These are phyloP conservation scores for Amanita fuliginea DNA, from an alignment of 768 basidiomycete genomes.

Conservation along the genomic window DNA sequence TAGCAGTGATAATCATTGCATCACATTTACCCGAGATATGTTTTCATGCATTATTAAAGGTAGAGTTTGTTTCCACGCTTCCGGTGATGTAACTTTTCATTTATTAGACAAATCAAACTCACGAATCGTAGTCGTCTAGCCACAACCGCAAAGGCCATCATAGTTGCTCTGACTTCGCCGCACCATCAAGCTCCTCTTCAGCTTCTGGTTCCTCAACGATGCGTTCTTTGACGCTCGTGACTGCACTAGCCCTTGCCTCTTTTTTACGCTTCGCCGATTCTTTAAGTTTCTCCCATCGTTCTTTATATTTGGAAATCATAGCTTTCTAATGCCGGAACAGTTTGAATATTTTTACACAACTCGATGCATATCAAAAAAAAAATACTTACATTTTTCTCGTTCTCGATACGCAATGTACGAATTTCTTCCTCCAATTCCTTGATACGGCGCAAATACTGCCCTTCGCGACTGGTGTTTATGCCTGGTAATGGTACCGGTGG, in stretches of 20 bases:
- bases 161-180: not conserved
- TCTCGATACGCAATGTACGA: conserved; percentile 49
- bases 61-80: not conserved
- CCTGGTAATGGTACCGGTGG: conserved; percentile 39
- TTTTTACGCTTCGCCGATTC: conserved; percentile 83
- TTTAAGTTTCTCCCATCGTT: conserved; percentile 85
- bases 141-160: not conserved
- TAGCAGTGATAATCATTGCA: conserved; percentile 14
- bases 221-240: conserved; percentile 42
- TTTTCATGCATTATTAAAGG: not conserved
- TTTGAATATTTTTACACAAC: conserved; percentile 5
- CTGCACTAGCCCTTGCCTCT: conserved; percentile 49
- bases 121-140: not conserved
- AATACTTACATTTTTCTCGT: conserved; percentile 67
- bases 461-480: conserved; percentile 40
- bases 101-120: not conserved
- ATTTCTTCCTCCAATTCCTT: conserved; percentile 80
- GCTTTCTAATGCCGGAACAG: conserved; percentile 43
- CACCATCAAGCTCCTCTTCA: conserved; percentile 35
- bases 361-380: not conserved
- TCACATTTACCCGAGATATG: not conserved
- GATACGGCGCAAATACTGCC: conserved; percentile 47
- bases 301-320: conserved; percentile 74
- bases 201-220: conserved; percentile 68
- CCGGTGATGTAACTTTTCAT: not conserved